A percentile compares a stretch with the other conserved stretches of the same genome.
phyloP scores from a whole-genome alignment of 768 basidiomycete genomes.

The Tylopilus plumbeoviolaceoides region DNA sequence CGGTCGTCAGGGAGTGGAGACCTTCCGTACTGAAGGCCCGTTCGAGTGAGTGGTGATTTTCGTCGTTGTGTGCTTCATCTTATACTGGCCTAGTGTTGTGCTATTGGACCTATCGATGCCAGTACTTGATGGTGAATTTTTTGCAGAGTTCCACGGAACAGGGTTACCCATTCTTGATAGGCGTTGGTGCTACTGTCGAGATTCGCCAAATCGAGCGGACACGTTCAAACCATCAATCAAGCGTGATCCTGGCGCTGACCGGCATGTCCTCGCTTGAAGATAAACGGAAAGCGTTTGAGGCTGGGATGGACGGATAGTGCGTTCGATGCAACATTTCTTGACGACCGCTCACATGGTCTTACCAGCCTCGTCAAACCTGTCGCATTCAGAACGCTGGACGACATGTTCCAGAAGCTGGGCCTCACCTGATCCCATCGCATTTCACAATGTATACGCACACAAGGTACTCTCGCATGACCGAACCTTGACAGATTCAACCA shows the following conservation, averaged over 20 bases:
- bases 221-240: slow-evolving; percentile 29
- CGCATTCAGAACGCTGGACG: slow-evolving; percentile 85
- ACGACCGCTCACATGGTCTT: not conserved
- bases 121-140: slow-evolving; percentile 69
- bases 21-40: slow-evolving; percentile 66
- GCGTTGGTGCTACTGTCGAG: slow-evolving; percentile 76
- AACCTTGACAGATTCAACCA: slow-evolving; percentile 11
- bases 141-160: not conserved
- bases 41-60: slow-evolving; percentile 66
- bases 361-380: slow-evolving; percentile 89
- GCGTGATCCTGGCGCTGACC: slow-evolving; percentile 81
- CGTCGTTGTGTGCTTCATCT: not conserved
- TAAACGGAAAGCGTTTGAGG: slow-evolving; percentile 85
- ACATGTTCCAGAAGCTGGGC: slow-evolving; percentile 75
- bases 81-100: slow-evolving; percentile 55
- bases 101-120: slow-evolving; percentile 93
- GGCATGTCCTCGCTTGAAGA: slow-evolving; percentile 94
- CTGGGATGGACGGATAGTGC: slow-evolving; percentile 94
- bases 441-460: slow-evolving; percentile 5
- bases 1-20: slow-evolving; percentile 77
- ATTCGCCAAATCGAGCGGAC: slow-evolving; percentile 72
- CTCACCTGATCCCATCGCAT: slow-evolving; percentile 33
- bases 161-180: slow-evolving; percentile 33
- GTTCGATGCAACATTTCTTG: slow-evolving; percentile 31
- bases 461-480: slow-evolving; percentile 3